Base-by-base conservation (phyloP, 2,329 filamentous ascomycete species). In the Calycina herbarum region DNA sequence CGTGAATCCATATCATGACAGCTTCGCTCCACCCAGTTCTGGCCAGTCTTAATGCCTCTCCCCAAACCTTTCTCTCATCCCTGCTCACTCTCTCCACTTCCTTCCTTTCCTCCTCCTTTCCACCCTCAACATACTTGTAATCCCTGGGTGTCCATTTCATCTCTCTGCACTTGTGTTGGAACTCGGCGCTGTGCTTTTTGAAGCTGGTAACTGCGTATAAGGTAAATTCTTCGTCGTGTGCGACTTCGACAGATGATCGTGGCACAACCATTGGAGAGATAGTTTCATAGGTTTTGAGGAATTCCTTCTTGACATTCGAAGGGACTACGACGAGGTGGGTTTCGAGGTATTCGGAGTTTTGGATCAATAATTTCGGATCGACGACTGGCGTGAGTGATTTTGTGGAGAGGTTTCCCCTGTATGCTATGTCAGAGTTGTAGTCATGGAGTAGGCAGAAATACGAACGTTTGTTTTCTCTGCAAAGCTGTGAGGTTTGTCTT, bases 1-100 rank as follows among this genome's bases (percentile, higher is more conserved):
- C 91, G 76, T 99, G 95, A 60, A 96, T 86, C 93, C 94, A 97
- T 63, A 94, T 90, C 92, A 97, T 97, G 70, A 97, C 93, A 68
- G 90, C 90, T 80, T 99, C 95, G 76, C 93, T 94, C 87, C 95
- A 99, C 17, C 93, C 93, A n/a, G 93, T 96, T 68, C 94, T 85
- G 15, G 90, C 92, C 73, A 97, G 84, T 70, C 93, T 86, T 75
- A 99, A 79, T 2, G 94, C 93, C 80, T 99, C 94, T 11, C 93
- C 93, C 88, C 93, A 97, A 2, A 97, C 84, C 80, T 95, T 96
- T 78, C 90, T 87, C 81, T 97, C 94, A 76, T 98, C 93, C 71
- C 88, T 89, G 65, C 87, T 86, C 59, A 96, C 86, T 66, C 89
- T 88, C 72, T 94, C 91, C 35, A 97, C 83, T 81, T 99, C 94